These are phyloP conservation scores for Hippophae rhamnoides DNA, from an alignment of 306 rosid species.

Conservation along the genomic window DNA sequence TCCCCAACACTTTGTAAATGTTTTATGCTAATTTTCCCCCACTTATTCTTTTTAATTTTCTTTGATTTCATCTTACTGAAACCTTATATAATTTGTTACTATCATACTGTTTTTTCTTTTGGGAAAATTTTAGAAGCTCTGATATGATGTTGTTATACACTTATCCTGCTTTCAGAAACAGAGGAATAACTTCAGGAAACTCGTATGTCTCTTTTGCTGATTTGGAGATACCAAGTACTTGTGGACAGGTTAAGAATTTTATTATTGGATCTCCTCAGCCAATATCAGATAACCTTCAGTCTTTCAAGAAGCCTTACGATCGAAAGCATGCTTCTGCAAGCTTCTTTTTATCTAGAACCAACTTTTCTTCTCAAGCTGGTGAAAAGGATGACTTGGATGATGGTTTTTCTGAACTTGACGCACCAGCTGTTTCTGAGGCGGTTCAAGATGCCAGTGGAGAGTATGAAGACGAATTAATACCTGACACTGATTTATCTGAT, in stretches of 20 bases:
- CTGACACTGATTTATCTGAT: slow-evolving; percentile 32
- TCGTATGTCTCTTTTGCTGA: slow-evolving; percentile 30
- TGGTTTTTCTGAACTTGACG: slow-evolving; percentile 69
- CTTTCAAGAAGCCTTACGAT: slow-evolving; percentile 19
- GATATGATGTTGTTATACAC: background rate
- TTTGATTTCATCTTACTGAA: no score
- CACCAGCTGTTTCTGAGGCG: slow-evolving; percentile 12
- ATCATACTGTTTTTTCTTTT: background rate
- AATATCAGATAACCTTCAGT: slow-evolving; percentile 4
- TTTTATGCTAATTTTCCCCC: no score
- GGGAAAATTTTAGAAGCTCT: background rate
- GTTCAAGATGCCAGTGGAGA: slow-evolving; percentile 4
- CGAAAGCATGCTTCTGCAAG: slow-evolving; percentile 25
- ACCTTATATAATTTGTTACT: no score
- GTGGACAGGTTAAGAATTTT: slow-evolving; percentile 20
- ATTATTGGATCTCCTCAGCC: slow-evolving; percentile 19
- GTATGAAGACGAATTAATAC: slow-evolving; percentile 21
- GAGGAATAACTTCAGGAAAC: slow-evolving; percentile 27
- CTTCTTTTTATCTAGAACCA: slow-evolving; percentile 22
- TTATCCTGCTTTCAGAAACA: slow-evolving; percentile 33
- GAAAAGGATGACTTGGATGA: slow-evolving; percentile 64
- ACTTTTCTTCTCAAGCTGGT: slow-evolving; percentile 68
- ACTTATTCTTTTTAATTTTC: no score
- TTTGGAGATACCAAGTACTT: slow-evolving; percentile 20
- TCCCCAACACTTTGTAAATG: no score